phyloP scores from a whole-genome alignment of 805 yeast genomes.

The Wickerhamiella cacticola region DNA sequence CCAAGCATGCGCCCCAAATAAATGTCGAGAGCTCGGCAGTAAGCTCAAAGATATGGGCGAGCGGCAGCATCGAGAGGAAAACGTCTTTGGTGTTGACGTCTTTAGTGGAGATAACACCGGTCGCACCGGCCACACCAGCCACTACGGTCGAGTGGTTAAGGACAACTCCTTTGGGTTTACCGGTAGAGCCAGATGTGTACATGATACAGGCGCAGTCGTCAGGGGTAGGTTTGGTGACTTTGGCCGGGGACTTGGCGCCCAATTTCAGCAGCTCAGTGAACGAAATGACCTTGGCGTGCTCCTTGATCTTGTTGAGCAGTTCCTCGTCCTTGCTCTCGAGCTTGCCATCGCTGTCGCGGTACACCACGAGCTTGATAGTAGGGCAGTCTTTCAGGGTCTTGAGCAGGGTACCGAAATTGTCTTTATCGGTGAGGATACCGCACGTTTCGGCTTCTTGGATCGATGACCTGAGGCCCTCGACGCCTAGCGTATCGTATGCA shows the following conservation, averaged over 20 bases:
- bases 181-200: conserved; percentile 84
- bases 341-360: conserved; percentile 38
- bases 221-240: conserved; percentile 39
- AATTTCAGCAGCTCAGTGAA: conserved; percentile 51
- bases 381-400: conserved; percentile 55
- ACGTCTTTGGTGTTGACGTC: conserved; percentile 49
- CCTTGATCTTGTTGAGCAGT: conserved; percentile 41
- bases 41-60: conserved; percentile 92
- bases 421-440: conserved; percentile 76
- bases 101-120: conserved; percentile 44
- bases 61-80: conserved; percentile 77
- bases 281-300: conserved; percentile 62
- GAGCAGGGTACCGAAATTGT: conserved; percentile 51
- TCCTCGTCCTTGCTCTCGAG: conserved; percentile 51
- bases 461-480: conserved; percentile 55
- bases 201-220: conserved; percentile 60
- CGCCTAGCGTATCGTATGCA: conserved; percentile 45
- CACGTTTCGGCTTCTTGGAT: conserved; percentile 66
- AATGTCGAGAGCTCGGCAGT: conserved; percentile 68
- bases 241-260: conserved; percentile 44
- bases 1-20: conserved; percentile 82
- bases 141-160: conserved; percentile 54
- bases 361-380: conserved; percentile 55
- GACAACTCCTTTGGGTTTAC: conserved; percentile 75
- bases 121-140: conserved; percentile 79